Percentiles rank a stretch among this genome's conserved stretches.
phyloP scores from a whole-genome alignment of 306 rosid genomes.

The Citrullus colocynthis region DNA sequence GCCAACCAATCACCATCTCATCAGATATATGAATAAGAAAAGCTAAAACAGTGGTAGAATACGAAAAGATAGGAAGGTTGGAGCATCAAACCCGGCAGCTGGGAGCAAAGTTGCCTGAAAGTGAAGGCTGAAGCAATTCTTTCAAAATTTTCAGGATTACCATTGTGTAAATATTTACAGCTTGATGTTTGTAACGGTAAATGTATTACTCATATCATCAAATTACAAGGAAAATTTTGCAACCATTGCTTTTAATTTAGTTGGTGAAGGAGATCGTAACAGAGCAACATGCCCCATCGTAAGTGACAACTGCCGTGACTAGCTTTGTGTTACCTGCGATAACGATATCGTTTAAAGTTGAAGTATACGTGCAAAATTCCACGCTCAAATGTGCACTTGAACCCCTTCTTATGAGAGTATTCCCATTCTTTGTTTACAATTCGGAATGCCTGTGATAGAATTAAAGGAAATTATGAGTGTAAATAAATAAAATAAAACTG shows the following conservation, averaged over 20 bases:
- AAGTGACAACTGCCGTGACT: background rate
- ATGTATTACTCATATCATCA: background rate
- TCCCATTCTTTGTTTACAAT: conserved; percentile 97
- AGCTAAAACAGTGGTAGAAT: background rate
- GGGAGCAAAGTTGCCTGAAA: background rate
- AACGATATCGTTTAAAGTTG: conserved; percentile 80
- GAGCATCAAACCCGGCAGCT: background rate
- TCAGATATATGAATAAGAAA: background rate
- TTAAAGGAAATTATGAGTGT: background rate
- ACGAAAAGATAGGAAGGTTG: background rate
- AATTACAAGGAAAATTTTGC: background rate
- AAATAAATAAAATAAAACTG: background rate
- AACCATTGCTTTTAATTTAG: background rate
- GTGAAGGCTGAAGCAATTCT: background rate
- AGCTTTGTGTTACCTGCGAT: conserved; percentile 44
- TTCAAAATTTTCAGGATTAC: background rate
- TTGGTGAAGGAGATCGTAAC: background rate
- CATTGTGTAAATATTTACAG: background rate
- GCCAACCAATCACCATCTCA: background rate
- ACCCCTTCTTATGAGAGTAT: conserved; percentile 86
- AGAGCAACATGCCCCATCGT: background rate
- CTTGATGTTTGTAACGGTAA: background rate
- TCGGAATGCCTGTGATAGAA: conserved; percentile 53
- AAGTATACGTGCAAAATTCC: conserved; percentile 84
- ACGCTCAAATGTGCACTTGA: conserved; percentile 80